These are phyloP conservation scores for Chalciporus sp. DNA, from an alignment of 1,284 basidiomycete genomes.

Conservation along the genomic window DNA sequence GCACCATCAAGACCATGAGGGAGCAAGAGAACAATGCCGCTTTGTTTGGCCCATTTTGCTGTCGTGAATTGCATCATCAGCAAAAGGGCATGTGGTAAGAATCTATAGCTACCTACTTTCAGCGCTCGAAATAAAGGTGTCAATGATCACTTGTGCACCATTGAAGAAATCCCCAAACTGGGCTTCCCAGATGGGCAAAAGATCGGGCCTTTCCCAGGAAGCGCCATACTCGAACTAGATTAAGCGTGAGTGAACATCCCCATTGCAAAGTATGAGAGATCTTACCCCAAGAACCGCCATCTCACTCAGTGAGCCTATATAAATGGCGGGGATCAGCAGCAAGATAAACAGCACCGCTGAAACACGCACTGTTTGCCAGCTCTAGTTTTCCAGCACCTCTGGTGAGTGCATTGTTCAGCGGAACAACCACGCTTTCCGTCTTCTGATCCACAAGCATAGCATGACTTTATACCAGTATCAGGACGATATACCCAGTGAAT, in stretches of 20 bases:
- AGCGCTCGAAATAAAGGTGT: slow-evolving; percentile 82
- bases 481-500: not conserved
- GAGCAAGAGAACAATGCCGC: slow-evolving; percentile 83
- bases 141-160: slow-evolving; percentile 86
- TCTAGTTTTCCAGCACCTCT: slow-evolving; percentile 74
- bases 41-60: slow-evolving; percentile 95
- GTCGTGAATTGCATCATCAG: not conserved
- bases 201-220: slow-evolving; percentile 80
- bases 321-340: not conserved
- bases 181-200: slow-evolving; percentile 89
- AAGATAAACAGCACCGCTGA: not conserved
- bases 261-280: slow-evolving; percentile 3
- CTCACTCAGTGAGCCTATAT: slow-evolving; percentile 79
- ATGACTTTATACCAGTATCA: slow-evolving; percentile 49
- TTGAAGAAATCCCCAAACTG: slow-evolving; percentile 96
- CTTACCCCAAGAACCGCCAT: slow-evolving; percentile 82
- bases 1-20: slow-evolving; percentile 89
- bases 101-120: slow-evolving; percentile 62
- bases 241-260: slow-evolving; percentile 11
- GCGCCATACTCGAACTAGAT: slow-evolving; percentile 83
- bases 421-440: slow-evolving; percentile 76
- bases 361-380: slow-evolving; percentile 76
- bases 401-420: slow-evolving; percentile 65
- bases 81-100: not conserved
- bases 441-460: slow-evolving; percentile 90